phyloP scores from a whole-genome alignment of 2,329 filamentous ascomycete genomes.

The Calonectria crousiana region DNA sequence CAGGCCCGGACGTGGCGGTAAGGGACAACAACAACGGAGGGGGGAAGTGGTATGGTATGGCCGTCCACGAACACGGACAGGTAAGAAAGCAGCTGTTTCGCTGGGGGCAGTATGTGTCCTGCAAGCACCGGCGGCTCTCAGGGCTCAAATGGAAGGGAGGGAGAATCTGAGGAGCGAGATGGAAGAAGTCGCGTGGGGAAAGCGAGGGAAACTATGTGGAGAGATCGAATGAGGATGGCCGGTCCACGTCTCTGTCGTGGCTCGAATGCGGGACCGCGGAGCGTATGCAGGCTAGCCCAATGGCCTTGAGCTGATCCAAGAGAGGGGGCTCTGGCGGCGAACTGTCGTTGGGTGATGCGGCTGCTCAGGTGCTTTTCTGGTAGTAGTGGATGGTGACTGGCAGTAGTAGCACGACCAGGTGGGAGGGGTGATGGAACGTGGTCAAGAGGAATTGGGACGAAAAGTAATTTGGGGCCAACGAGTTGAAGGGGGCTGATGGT shows the following conservation, averaged over 20 bases:
- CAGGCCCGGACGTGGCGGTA: constrained; percentile 44
- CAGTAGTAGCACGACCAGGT: constrained; percentile 38
- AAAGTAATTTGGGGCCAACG: constrained; percentile 31
- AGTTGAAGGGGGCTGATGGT: constrained; percentile 21
- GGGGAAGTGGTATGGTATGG: constrained; percentile 45
- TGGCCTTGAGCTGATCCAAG: constrained; percentile 46
- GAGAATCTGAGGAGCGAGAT: constrained; percentile 48
- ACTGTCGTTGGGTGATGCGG: constrained; percentile 45
- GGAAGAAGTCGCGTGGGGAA: constrained; percentile 52
- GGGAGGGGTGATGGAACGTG: constrained; percentile 43
- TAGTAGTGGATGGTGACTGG: constrained; percentile 44
- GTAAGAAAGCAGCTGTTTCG: constrained; percentile 47
- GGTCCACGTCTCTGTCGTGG: constrained; percentile 53
- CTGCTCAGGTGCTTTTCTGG: constrained; percentile 43
- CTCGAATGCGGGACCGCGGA: constrained; percentile 54
- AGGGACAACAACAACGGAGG: constrained; percentile 43
- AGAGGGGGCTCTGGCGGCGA: constrained; percentile 44
- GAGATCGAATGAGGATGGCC: constrained; percentile 50
- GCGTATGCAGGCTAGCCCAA: constrained; percentile 54
- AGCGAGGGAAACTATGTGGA: constrained; percentile 47
- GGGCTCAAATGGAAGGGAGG: constrained; percentile 46
- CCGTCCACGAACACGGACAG: constrained; percentile 36
- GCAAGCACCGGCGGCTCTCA: constrained; percentile 49
- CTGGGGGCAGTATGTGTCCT: constrained; percentile 48
- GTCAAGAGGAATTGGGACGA: constrained; percentile 33